A percentile compares a stretch with the other conserved stretches of the same genome.
Evolutionary conservation across 331 rosid species (phyloP).

Genomic region (Stylosanthes scabra): DNA sequence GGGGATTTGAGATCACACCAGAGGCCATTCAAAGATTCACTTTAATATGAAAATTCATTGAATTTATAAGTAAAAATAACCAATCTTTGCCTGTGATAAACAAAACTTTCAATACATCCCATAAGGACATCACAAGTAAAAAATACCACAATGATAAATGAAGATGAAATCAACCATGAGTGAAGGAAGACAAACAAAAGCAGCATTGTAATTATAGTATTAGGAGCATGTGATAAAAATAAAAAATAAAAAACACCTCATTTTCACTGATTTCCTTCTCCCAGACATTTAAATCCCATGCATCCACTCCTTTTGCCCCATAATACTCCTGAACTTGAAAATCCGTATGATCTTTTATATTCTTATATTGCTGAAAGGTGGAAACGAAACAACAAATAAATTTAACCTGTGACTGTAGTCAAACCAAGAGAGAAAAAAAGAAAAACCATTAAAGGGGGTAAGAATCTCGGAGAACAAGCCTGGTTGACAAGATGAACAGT

Average conservation of each 20-base stretch:
- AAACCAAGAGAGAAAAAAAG: neutral
- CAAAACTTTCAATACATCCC: no score
- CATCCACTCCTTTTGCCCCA: slow-evolving; percentile 87
- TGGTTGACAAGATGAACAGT: slow-evolving; percentile 91
- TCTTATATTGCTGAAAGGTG: slow-evolving; percentile 79
- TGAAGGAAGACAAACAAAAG: neutral
- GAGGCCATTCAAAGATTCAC: slow-evolving; percentile 21
- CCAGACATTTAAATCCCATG: slow-evolving; percentile 74
- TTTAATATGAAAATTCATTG: slow-evolving; percentile 9
- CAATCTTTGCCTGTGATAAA: no score
- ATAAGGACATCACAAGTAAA: neutral
- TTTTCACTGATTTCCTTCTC: slow-evolving; percentile 63
- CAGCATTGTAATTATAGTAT: no score
- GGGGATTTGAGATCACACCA: slow-evolving; percentile 27
- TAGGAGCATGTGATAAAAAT: slow-evolving; percentile 25
- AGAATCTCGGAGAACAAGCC: slow-evolving; percentile 44
- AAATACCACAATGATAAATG: slow-evolving; percentile 2
- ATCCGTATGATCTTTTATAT: slow-evolving; percentile 54
- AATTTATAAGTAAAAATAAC: neutral
- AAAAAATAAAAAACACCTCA: slow-evolving; percentile 73
- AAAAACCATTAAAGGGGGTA: no score
- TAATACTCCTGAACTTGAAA: slow-evolving; percentile 72
- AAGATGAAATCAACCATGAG: slow-evolving; percentile 9
- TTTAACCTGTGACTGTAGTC: slow-evolving; percentile 12
- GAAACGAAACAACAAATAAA: slow-evolving; percentile 39